These are phyloP conservation scores for Halteria grandinella DNA, from an alignment of 73 alveolate genomes.

Conservation along the genomic window DNA sequence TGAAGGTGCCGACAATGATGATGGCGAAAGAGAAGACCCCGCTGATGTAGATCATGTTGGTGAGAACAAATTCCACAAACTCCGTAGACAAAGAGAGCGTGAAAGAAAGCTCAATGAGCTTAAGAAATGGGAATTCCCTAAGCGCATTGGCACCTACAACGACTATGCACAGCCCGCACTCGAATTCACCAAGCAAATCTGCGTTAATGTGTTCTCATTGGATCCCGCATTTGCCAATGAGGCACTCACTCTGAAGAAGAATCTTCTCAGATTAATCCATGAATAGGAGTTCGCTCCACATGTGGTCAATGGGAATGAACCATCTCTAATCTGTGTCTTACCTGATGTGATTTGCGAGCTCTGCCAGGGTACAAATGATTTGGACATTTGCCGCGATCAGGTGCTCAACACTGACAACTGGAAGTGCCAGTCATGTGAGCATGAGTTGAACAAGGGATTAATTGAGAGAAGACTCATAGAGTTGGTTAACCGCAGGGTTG, in stretches of 20 bases:
- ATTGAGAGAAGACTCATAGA: slow-evolving; percentile 88
- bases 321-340: slow-evolving; percentile 80
- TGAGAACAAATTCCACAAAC: slow-evolving; percentile 52
- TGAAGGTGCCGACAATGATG: slow-evolving; percentile 38
- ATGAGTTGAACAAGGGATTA: slow-evolving; percentile 35
- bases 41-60: slow-evolving; percentile 56
- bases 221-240: slow-evolving; percentile 75
- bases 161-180: slow-evolving; percentile 64
- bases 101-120: slow-evolving; percentile 52
- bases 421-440: slow-evolving; percentile 81
- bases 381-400: slow-evolving; percentile 91
- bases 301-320: slow-evolving; percentile 83
- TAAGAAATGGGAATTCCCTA: slow-evolving; percentile 83
- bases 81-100: slow-evolving; percentile 64
- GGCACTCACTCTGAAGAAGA: slow-evolving; percentile 72
- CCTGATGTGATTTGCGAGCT: slow-evolving; percentile 87
- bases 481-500: slow-evolving; percentile 75
- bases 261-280: slow-evolving; percentile 76
- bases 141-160: slow-evolving; percentile 81
- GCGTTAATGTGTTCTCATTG: slow-evolving; percentile 79
- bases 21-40: slow-evolving; percentile 60
- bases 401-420: slow-evolving; percentile 55
- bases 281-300: slow-evolving; percentile 76
- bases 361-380: slow-evolving; percentile 76
- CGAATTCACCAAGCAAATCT: slow-evolving; percentile 77